Percentiles rank a stretch among this genome's conserved stretches.
phyloP scores from a whole-genome alignment of 345 rosid genomes.

The Eucalyptus viminalis region DNA sequence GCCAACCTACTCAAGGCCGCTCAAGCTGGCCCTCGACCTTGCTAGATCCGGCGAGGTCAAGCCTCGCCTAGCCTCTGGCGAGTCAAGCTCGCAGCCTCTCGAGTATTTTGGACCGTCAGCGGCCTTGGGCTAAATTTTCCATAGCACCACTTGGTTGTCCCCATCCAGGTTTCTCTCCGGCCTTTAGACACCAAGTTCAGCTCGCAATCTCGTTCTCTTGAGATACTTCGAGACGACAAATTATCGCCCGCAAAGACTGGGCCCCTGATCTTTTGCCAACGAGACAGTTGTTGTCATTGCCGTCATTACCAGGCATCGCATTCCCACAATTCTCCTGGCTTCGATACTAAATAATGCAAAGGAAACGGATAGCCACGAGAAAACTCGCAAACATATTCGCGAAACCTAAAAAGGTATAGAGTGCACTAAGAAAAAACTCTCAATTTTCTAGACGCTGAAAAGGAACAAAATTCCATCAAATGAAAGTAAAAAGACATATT shows the following conservation, averaged over 20 bases:
- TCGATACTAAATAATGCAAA: background rate
- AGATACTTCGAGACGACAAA: background rate
- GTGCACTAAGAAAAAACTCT: background rate
- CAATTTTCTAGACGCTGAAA: background rate
- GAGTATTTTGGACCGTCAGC: background rate
- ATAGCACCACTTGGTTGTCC: background rate
- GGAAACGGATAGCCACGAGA: background rate
- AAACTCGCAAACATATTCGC: background rate
- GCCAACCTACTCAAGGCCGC: fast-evolving
- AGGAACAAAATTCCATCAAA: background rate
- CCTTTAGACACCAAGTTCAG: background rate
- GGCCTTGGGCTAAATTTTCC: background rate
- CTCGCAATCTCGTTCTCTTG: background rate
- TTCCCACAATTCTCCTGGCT: background rate
- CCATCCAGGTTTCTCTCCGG: background rate
- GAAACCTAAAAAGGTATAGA: background rate
- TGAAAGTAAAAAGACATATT: background rate
- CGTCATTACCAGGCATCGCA: background rate
- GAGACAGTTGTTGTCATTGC: background rate
- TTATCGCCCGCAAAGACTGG: background rate
- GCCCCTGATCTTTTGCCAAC: background rate
- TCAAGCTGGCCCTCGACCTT: too few species aligned
- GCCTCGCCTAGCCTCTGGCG: fast-evolving
- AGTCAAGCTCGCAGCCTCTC: fast-evolving
- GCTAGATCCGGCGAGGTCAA: fast-evolving